Evolutionary conservation across 768 basidiomycete species (phyloP), one percentile per base, ranked within the genome.

Genomic region (Amyloporia xantha): DNA sequence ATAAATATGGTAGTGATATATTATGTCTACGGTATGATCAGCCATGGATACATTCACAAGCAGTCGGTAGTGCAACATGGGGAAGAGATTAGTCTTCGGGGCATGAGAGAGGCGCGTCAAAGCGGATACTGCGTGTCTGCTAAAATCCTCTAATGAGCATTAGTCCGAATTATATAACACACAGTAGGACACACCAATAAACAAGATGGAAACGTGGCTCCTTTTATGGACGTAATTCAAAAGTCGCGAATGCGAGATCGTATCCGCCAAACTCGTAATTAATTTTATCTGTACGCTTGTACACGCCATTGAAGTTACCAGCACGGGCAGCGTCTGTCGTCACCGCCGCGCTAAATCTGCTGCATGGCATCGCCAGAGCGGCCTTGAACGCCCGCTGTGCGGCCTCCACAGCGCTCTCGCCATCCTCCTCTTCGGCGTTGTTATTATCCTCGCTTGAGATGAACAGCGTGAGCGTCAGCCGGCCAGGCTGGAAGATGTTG

Each of bases 261-360:
- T 93, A 93, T 45, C 85, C 91, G 40, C 89, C 88, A 63, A 97
- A 92, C 66, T 95, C 93, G 71, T 99, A 99, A 65, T 95, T 91
- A 66, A 99, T 98, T 69, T 95, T 91, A 71, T 98, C 96, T 42
- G 89, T 94, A 56, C 93, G 74, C 57, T 73, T 81, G 68, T 94
- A 98, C 12, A 62, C 33, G 59, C 66, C 54, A 59, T 55, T 55
- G 56, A 47, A 62, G n/a, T n/a, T n/a, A n/a, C n/a, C n/a, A n/a
- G 35, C 35, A 36, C 11, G 35, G 11, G n/a, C n/a, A 36, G 11
- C 35, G 35, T n/a, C n/a, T 36, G 72, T 87, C 58, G 86, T 88
- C 66, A 85, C 82, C 59, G 68, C 74, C 9, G 33, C 33, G n/a
- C 10, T 9, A 9, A n/a, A 35, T 9, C 33, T n/a, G n/a, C 20